phyloP scores from a whole-genome alignment of 768 basidiomycete genomes.

The Mrakia gelida region DNA sequence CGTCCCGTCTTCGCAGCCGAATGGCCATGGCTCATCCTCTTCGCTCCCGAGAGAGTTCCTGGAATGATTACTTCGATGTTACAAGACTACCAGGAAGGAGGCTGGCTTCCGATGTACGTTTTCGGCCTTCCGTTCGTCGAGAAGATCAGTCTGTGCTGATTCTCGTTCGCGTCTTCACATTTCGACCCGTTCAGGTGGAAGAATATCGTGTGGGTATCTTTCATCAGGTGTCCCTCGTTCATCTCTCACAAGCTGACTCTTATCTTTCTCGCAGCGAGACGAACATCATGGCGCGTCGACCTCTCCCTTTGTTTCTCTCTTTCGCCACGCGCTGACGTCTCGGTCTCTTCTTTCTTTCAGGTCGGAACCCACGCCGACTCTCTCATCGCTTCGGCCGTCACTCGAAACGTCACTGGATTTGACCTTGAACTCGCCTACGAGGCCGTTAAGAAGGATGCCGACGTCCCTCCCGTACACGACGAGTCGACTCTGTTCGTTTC shows the following conservation, averaged over 20 bases:
- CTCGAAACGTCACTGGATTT: conserved; percentile 63
- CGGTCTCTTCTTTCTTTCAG: neutral
- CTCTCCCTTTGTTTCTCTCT: neutral
- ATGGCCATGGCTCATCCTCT: conserved; percentile 72
- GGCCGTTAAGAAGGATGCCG: conserved; percentile 70
- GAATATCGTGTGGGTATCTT: conserved; percentile 51
- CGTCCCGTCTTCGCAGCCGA: conserved; percentile 48
- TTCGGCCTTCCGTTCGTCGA: no score
- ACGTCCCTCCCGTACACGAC: conserved; percentile 46
- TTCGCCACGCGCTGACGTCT: neutral
- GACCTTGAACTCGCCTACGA: conserved; percentile 64
- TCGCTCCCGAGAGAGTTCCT: conserved; percentile 70
- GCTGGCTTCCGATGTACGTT: conserved; percentile 73
- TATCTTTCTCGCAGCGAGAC: conserved; percentile 49
- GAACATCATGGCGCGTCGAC: conserved; percentile 33
- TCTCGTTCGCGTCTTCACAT: no score
- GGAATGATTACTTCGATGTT: conserved; percentile 76
- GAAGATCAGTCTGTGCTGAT: neutral
- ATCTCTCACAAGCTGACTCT: neutral
- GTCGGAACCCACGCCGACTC: conserved; percentile 77
- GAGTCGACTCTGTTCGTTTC: conserved; percentile 25
- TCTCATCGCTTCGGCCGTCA: conserved; percentile 64
- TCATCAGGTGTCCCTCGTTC: neutral
- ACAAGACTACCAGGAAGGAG: conserved; percentile 66
- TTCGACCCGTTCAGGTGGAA: conserved; percentile 51